These are phyloP conservation scores for Triadica sebifera DNA, from an alignment of 345 rosid species.

Conservation along the genomic window DNA sequence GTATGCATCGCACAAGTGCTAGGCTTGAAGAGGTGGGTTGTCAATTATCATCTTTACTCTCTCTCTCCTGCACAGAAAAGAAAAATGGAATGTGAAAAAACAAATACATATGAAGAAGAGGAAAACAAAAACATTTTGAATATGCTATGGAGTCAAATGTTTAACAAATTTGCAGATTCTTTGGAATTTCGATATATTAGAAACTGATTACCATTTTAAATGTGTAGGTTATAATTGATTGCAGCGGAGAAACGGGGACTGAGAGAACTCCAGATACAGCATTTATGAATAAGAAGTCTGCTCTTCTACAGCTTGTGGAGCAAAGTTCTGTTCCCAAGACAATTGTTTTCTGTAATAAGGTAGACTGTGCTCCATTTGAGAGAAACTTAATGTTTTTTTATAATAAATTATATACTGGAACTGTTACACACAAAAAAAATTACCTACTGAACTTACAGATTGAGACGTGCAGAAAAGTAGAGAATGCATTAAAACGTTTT, in stretches of 20 bases:
- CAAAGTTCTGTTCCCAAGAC: conserved; percentile 64
- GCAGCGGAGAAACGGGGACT: conserved; percentile 70
- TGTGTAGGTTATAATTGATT: conserved; percentile 78
- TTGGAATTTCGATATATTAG: conserved; percentile 2
- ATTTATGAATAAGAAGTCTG: conserved; percentile 71
- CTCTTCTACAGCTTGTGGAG: conserved; percentile 69
- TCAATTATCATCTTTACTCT: not conserved
- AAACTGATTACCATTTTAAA: conserved; percentile 16
- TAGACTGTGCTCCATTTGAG: conserved; percentile 17
- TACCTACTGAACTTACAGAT: conserved; percentile 44
- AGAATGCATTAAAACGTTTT: conserved; percentile 70
- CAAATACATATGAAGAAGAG: not conserved
- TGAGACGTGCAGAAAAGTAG: conserved; percentile 95
- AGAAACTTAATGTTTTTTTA: not conserved
- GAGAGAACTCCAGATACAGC: conserved; percentile 70
- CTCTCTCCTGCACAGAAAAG: too few relatives aligned
- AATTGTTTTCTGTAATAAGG: conserved; percentile 91
- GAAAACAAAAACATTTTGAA: not conserved
- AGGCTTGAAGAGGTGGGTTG: conserved; percentile 82
- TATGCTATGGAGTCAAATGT: not conserved
- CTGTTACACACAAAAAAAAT: not conserved
- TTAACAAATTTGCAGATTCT: not conserved
- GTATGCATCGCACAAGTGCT: conserved; percentile 76
- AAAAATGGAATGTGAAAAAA: not conserved
- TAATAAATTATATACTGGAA: not conserved